Percentiles rank a stretch among this genome's conserved stretches.
Evolutionary conservation across 495 filamentous ascomycete species (phyloP).

Genomic region (Parmelia sp.): DNA sequence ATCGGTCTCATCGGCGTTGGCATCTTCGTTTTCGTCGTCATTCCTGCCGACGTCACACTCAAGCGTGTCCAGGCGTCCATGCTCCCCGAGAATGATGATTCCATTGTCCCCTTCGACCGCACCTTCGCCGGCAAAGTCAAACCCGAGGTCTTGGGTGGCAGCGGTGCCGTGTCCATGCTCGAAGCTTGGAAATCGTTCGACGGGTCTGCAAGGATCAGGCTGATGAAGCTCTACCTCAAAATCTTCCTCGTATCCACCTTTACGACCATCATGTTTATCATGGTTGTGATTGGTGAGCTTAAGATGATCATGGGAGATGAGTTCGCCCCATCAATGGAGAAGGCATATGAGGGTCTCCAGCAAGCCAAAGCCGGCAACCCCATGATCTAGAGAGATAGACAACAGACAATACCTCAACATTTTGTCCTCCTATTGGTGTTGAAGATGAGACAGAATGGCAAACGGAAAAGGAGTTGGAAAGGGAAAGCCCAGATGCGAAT

Average conservation of each 20-base stretch:
- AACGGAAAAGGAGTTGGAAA: not conserved
- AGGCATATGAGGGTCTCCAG: constrained; percentile 13
- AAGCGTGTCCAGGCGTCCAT: constrained; percentile 66
- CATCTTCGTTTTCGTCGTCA: constrained; percentile 43
- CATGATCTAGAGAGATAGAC: not conserved
- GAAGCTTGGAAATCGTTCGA: constrained; percentile 70
- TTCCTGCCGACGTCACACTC: constrained; percentile 58
- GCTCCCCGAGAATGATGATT: constrained; percentile 60
- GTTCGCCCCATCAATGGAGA: constrained; percentile 16
- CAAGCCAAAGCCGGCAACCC: not conserved
- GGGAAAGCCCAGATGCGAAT: too few relatives aligned
- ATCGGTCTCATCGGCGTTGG: constrained; percentile 35
- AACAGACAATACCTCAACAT: not conserved
- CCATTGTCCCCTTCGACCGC: constrained; percentile 72
- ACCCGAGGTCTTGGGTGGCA: constrained; percentile 60
- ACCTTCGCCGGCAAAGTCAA: constrained; percentile 55
- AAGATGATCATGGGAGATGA: constrained; percentile 31
- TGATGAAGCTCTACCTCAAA: constrained; percentile 65
- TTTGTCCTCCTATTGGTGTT: not conserved
- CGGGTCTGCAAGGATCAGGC: constrained; percentile 55
- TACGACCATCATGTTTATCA: constrained; percentile 38
- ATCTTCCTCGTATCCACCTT: constrained; percentile 47
- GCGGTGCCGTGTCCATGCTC: constrained; percentile 57
- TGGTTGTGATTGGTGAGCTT: constrained; percentile 36
- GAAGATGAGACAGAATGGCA: not conserved